Conservation (phyloP, 2,329 filamentous ascomycete genomes). For the Arthrobotrys megalospora region DNA sequence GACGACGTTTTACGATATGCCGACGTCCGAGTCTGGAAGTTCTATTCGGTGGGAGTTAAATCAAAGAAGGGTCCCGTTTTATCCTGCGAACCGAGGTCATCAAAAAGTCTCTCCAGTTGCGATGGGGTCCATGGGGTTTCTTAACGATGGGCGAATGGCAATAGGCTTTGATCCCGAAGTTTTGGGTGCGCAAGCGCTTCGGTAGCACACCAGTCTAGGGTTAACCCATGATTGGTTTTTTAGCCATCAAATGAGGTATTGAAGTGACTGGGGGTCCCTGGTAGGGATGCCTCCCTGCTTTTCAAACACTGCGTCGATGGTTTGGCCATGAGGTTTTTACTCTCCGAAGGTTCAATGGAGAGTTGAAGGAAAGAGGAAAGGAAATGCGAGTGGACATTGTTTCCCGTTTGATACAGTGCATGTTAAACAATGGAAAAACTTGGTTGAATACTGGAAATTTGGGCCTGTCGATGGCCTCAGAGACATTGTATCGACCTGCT, state of each 20-base stretch:
- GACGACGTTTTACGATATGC: slow-evolving; percentile 33
- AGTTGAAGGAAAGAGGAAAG: slow-evolving; percentile 10
- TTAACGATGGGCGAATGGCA: slow-evolving; percentile 49
- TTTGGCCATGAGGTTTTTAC: slow-evolving; percentile 44
- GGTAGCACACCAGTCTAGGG: slow-evolving; percentile 59
- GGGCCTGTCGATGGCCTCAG: slow-evolving; percentile 22
- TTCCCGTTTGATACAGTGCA: slow-evolving; percentile 1
- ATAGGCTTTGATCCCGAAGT: slow-evolving; percentile 47
- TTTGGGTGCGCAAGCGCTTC: slow-evolving; percentile 60
- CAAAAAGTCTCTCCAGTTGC: slow-evolving; percentile 32
- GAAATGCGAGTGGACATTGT: slow-evolving; percentile 13
- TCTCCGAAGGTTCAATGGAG: slow-evolving; percentile 47
- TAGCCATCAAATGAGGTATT: slow-evolving; percentile 56
- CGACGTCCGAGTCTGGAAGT: slow-evolving; percentile 24
- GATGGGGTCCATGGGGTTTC: slow-evolving; percentile 31
- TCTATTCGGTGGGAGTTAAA: slow-evolving; percentile 44
- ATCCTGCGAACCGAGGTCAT: slow-evolving; percentile 44
- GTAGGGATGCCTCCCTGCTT: slow-evolving; percentile 45
- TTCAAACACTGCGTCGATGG: slow-evolving; percentile 34
- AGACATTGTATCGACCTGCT: slow-evolving; percentile 39
- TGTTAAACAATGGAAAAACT: neutral
- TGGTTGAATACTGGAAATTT: neutral
- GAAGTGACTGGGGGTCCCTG: slow-evolving; percentile 37
- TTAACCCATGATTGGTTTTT: slow-evolving; percentile 60
- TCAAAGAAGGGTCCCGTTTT: slow-evolving; percentile 20